Base-by-base conservation (phyloP, 805 yeast genomes). In the Barnettozyma wickerhamii region DNA sequence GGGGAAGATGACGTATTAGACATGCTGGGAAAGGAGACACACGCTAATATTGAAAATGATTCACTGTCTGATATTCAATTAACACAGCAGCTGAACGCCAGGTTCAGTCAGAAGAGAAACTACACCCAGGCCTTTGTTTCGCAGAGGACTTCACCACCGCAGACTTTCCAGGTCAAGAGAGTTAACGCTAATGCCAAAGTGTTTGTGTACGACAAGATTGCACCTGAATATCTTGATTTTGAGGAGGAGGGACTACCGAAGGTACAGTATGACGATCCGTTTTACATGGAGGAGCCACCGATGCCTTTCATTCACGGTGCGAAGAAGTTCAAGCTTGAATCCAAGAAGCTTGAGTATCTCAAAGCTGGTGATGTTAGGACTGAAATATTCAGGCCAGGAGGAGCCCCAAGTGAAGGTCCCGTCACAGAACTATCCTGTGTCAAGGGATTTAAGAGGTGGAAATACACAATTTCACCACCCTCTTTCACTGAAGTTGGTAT, bases 301-400 rank as follows among this genome's bases (percentile, higher is more conserved):
- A 58, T 60, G 10, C 81, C 91, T 0, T 73, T 82, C 40, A 60
- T 75, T 1, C 81, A 77, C 60, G 90, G 90, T 1, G 90, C 89
- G 6, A 77, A 71, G 45, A 76, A 73, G 48, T 78, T 79, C 46
- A 63, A 61, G 1, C 59, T 84, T 1, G 58, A 61, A 10, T 72
- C 79, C 0, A 50, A 58, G 3, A 65, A 72, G 40, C 27, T 62
- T 7, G 41, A 56, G 14, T 52, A 64, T 37, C 43, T 72, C 24
- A 55, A 60, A 14, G 51, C 57, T 2, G 52, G 64, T 17, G 38
- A 53, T 10, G 49, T 61, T 35, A 17, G 50, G 36, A 57, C 50
- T 3, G 50, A 51, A 14, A 18, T n/a, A n/a, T n/a, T n/a, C n/a
- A n/a, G n/a, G n/a, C n/a, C 13, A 7, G 13, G 32, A 5, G 23